These are phyloP conservation scores for Gaertneriomyces semiglobifer DNA, from an alignment of 192 early-diverging fungal species.

Conservation along the genomic window DNA sequence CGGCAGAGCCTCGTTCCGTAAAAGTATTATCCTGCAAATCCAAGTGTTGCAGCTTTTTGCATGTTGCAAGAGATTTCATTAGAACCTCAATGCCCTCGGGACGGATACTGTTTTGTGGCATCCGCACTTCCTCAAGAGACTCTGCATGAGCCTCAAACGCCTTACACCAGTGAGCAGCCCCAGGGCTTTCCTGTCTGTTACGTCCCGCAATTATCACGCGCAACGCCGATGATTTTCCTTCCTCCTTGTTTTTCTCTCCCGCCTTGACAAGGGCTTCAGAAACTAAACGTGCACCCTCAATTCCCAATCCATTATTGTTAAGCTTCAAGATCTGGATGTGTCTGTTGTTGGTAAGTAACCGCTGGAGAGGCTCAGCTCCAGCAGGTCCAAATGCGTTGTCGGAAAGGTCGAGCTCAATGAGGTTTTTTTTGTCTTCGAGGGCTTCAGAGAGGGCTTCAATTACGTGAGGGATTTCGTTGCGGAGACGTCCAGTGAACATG, in stretches of 20 bases:
- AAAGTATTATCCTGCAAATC: constrained; percentile 99
- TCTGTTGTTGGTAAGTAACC: constrained; percentile 78
- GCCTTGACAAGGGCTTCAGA: constrained; percentile 76
- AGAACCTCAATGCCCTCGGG: constrained; percentile 86
- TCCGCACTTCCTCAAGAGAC: constrained; percentile 73
- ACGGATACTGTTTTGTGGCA: constrained; percentile 97
- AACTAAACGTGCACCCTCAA: constrained; percentile 83
- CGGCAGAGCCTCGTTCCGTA: constrained; percentile 71
- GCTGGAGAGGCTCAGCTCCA: constrained; percentile 82
- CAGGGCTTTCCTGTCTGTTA: constrained; percentile 89
- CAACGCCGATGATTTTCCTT: constrained; percentile 62
- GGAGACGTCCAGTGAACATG: constrained; percentile 90
- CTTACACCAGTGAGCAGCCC: constrained; percentile 68
- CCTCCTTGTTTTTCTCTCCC: constrained; percentile 65
- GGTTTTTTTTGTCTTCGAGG: constrained; percentile 68
- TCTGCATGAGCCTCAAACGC: constrained; percentile 76
- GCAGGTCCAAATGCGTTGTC: constrained; percentile 99
- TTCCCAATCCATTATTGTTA: constrained; percentile 96
- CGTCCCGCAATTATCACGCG: constrained; percentile 84
- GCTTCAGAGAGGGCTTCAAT: constrained; percentile 80
- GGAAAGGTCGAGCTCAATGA: constrained; percentile 58
- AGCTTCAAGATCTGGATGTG: constrained; percentile 80
- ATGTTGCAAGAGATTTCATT: constrained; percentile 60
- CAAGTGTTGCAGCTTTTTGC: constrained; percentile 65
- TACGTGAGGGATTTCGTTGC: constrained; percentile 81